Base-by-base conservation (phyloP, 352 stramenopile genomes). In the Labyrinthula sp. region DNA sequence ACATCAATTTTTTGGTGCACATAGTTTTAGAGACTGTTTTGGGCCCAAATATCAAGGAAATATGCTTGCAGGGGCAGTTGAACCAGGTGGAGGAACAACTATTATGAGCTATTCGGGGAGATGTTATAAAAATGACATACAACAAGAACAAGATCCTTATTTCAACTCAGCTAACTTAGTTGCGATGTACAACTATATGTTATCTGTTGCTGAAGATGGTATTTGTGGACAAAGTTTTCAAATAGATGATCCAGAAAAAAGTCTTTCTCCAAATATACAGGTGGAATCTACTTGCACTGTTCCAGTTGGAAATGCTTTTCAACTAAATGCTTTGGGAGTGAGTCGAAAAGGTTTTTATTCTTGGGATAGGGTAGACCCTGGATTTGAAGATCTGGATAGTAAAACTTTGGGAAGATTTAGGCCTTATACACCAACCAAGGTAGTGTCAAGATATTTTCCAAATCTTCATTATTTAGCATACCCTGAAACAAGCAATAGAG, bases 401-500 rank as follows among this genome's bases (percentile, higher is more conserved):
- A 15, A 47, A 10, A 15, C 4, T 25, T 24, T 34, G 15, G 43
- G 18, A 5, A 31, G 43, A 10, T 52, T 52, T 25, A 3, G 34
- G 3, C 33, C 34, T 7, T 52, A 35, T 31, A 28, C 40, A 14
- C 43, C 43, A 5, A 33, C 28, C 12, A 7, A 12, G 8, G 28
- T 15, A 12, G 33, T n/a, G 18, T 9, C 20, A 0, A 23, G 43
- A 12, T 52, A 47, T 35, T 52, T 52, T 34, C 43, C 43, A 15
- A 52, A 25, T 35, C 28, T 52, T 4, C 33, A 47, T 28, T 52
- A 21, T 33, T 38, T 35, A 14, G 15, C 47, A 14, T 48, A 49
- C 41, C 14, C 12, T 12, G 33, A 48, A 30, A 33, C 28, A n/a
- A 15, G 12, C 12, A 33, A 17, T 12, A 30, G 21, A 7, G 15